phyloP scores from a whole-genome alignment of 1,139 yeast species.

The Pichia norvegensis region DNA sequence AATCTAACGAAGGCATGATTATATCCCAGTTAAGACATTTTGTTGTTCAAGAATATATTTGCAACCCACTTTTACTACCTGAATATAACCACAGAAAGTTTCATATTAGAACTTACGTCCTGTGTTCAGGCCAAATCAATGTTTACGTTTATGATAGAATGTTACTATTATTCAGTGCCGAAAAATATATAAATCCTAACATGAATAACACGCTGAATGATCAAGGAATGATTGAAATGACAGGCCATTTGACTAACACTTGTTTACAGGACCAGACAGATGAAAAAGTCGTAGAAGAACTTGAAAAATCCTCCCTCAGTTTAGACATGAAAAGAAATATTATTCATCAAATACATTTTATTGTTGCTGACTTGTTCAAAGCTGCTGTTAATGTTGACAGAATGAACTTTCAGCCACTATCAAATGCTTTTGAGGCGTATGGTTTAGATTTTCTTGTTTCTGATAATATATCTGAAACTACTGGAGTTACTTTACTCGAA shows the following conservation, averaged over 20 bases:
- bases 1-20: slow-evolving; percentile 50
- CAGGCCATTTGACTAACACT: slow-evolving; percentile 85
- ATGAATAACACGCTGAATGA: slow-evolving; percentile 9
- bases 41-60: slow-evolving; percentile 73
- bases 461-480: slow-evolving; percentile 30
- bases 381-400: slow-evolving; percentile 80
- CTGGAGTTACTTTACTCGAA: slow-evolving; percentile 56
- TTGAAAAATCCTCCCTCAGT: slow-evolving; percentile 39
- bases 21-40: slow-evolving; percentile 87
- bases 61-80: slow-evolving; percentile 56
- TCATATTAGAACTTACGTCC: slow-evolving; percentile 82
- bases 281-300: slow-evolving; percentile 54
- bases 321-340: slow-evolving; percentile 35
- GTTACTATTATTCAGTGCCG: slow-evolving; percentile 70
- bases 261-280: slow-evolving; percentile 56
- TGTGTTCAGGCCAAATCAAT: slow-evolving; percentile 61
- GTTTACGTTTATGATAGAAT: slow-evolving; percentile 76
- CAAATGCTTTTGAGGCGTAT: slow-evolving; percentile 75
- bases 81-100: slow-evolving; percentile 66
- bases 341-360: slow-evolving; percentile 47
- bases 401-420: slow-evolving; percentile 81
- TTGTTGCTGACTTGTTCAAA: slow-evolving; percentile 63
- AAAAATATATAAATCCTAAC: slow-evolving; percentile 38
- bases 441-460: slow-evolving; percentile 84
- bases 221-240: slow-evolving; percentile 38